Base-by-base conservation (phyloP, 2,329 filamentous ascomycete species). In the Penicillium sp. region DNA sequence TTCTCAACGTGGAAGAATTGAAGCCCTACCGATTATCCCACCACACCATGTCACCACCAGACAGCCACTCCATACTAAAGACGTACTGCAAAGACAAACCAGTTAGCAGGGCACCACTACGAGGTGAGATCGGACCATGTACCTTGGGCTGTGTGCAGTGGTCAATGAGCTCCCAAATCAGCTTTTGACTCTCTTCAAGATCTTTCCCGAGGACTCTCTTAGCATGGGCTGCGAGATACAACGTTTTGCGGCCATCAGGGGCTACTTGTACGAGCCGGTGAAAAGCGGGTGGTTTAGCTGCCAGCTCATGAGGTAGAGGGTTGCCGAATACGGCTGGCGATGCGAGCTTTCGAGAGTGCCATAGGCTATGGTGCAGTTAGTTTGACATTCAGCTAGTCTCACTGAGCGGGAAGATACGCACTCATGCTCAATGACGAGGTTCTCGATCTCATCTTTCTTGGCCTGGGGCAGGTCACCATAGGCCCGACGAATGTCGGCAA, bases 171-270 rank as follows among this genome's bases (percentile, higher is more conserved):
- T 60, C 56, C 54, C 53, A 54, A 13, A 57, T 51, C 18, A 60
- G 18, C 23, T 47, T 51, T 36, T 58, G 54, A 29, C 56, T 58
- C 1, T 58, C 48, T 34, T 55, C 40, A 4, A 58, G 43, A 4
- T 32, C 31, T 7, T 28, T 28, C 1, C 57, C 56, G 1, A 54
- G 7, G 5, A 57, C 39, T 7, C 15, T n/a, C 30, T 57, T 58
- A 1, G 57, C 56, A 50, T 58, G 56, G 4, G 56, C 54, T 2
- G 56, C 56, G 4, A 58, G 41, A 32, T 56, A 58, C 10, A 58
- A 14, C 14, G 51, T 57, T 33, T 53, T 51, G 13, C 43, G 41
- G 6, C 54, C 55, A 33, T 57, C 47, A 3, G 55, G 53, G 2
- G 53, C 55, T 11, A 30, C 32, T 32, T 58, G 54, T 4, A 57